phyloP scores from a whole-genome alignment of 192 early-diverging fungal species.

The Backusella liffmaniae region DNA sequence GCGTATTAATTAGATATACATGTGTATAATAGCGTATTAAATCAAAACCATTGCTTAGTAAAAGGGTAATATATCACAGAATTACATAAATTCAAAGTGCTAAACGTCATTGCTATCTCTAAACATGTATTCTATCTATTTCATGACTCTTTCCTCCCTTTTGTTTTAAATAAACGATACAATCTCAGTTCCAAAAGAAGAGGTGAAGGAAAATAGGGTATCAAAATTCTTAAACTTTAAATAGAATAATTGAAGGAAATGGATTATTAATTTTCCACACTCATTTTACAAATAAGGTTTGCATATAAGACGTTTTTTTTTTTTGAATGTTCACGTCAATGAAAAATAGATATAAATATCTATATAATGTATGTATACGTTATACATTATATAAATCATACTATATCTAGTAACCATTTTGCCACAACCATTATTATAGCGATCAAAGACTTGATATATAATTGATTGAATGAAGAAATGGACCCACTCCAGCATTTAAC shows the following conservation, averaged over 20 bases:
- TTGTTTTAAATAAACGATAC: not conserved
- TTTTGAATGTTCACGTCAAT: not conserved
- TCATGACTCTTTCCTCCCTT: not conserved
- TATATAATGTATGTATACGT: not conserved
- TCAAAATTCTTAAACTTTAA: not conserved
- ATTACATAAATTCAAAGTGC: not conserved
- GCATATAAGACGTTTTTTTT: not conserved
- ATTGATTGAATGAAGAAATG: not conserved
- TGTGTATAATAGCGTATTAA: not conserved
- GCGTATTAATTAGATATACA: not conserved
- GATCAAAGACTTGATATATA: not conserved
- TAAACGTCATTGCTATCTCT: not conserved
- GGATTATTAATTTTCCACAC: not conserved
- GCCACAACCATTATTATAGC: not conserved
- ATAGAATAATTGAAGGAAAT: not conserved
- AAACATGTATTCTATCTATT: not conserved
- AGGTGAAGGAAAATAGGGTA: not conserved
- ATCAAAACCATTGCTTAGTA: not conserved
- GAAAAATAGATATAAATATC: not conserved
- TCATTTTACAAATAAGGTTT: conserved; percentile 7
- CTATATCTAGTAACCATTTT: not conserved
- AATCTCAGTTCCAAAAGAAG: not conserved
- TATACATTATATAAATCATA: not conserved
- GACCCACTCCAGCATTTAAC: not conserved
- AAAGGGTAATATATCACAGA: not conserved